Percentiles rank a stretch among this genome's conserved stretches.
These are phyloP conservation scores for Tolypocladium inflatum DNA, from an alignment of 2,329 filamentous ascomycete genomes.

Conservation along the genomic window DNA sequence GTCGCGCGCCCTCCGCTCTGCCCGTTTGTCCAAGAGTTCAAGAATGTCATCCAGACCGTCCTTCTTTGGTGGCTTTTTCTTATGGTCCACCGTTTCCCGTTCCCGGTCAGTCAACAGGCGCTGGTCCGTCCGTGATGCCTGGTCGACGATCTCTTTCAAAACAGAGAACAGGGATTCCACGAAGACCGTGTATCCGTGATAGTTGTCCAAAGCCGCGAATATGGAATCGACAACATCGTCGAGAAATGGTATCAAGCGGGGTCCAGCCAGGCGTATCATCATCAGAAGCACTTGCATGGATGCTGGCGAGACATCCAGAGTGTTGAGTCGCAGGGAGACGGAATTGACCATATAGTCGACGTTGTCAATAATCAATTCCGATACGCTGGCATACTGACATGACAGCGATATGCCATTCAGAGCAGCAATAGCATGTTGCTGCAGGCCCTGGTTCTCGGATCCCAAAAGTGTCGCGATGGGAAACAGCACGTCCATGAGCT, in stretches of 20 bases:
- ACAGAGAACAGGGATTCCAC: constrained; percentile 81
- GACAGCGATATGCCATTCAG: constrained; percentile 69
- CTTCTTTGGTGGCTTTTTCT: constrained; percentile 23
- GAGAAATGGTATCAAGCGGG: constrained; percentile 72
- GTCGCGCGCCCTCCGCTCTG: constrained; percentile 21
- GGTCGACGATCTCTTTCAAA: constrained; percentile 71
- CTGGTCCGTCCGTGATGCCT: constrained; percentile 56
- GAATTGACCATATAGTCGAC: constrained; percentile 96
- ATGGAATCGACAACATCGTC: constrained; percentile 88
- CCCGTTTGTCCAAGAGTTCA: constrained; percentile 53
- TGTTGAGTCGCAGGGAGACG: constrained; percentile 78
- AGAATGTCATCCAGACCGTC: constrained; percentile 35
- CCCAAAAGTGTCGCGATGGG: constrained; percentile 84
- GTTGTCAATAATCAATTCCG: constrained; percentile 76
- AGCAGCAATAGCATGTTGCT: constrained; percentile 72
- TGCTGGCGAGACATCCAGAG: constrained; percentile 84
- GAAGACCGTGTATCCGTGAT: constrained; percentile 81
- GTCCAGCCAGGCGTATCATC: constrained; percentile 85
- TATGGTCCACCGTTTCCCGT: constrained; percentile 27
- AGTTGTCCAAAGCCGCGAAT: constrained; percentile 87
- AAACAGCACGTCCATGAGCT: constrained; percentile 86
- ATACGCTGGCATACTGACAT: constrained; percentile 66
- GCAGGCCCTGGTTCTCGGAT: constrained; percentile 56
- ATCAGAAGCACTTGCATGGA: constrained; percentile 85
- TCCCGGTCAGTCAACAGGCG: constrained; percentile 35